Evolutionary conservation across 1,284 basidiomycete genomes (phyloP).

Genomic region (Ustilago bromivora): DNA sequence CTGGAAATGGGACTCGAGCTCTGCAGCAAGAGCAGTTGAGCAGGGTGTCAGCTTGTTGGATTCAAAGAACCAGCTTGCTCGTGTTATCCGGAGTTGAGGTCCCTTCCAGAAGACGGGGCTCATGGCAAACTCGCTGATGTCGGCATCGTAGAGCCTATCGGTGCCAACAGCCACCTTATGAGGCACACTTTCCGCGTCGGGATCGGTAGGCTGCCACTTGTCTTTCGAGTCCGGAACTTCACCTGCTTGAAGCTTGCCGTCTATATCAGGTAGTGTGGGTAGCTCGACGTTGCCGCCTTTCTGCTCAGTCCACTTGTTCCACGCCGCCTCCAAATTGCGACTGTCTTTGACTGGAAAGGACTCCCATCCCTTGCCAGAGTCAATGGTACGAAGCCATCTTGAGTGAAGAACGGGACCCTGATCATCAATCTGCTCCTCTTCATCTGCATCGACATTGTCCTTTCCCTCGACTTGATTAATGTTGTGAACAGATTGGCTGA

Average conservation of each 20-base stretch:
- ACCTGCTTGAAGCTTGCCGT: conserved; percentile 43
- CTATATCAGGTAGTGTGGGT: conserved; percentile 27
- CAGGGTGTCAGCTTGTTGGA: conserved; percentile 71
- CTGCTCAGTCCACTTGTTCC: conserved; percentile 39
- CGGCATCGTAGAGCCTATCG: conserved; percentile 60
- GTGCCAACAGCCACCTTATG: conserved; percentile 53
- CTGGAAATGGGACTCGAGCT: conserved; percentile 71
- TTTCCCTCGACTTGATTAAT: conserved; percentile 32
- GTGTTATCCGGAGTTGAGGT: conserved; percentile 71
- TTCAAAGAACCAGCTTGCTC: conserved; percentile 74
- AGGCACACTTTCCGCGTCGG: conserved; percentile 23
- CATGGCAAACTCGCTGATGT: conserved; percentile 42
- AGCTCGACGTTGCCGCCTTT: conserved; percentile 42
- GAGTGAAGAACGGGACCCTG: conserved; percentile 37
- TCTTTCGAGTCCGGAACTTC: conserved; percentile 31
- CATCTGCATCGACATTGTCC: conserved; percentile 16
- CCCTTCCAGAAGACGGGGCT: conserved; percentile 74
- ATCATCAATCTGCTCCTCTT: conserved; percentile 27
- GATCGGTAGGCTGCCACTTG: conserved; percentile 41
- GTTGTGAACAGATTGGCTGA: conserved; percentile 21
- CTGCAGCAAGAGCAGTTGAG: conserved; percentile 72
- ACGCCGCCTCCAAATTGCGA: conserved; percentile 39
- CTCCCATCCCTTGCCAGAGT: conserved; percentile 41
- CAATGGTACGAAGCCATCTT: conserved; percentile 38
- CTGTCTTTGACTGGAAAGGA: conserved; percentile 46